Conservation (phyloP, 1,284 basidiomycete genomes). For the Ceratobasidium sp. region DNA sequence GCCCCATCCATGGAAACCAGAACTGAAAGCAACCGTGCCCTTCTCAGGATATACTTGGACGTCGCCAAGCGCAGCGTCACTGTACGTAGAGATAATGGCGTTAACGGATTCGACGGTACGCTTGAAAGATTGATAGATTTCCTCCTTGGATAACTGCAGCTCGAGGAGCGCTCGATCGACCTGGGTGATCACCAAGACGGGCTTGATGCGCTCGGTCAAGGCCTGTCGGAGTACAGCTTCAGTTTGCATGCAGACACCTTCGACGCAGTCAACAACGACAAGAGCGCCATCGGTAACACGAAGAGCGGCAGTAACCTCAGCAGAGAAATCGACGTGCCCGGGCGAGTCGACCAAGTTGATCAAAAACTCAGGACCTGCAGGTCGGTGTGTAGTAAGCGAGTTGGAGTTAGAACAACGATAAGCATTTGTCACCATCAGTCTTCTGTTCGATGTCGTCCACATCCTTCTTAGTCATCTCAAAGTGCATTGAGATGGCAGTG, state of each 20-base stretch:
- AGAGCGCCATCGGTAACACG: conserved; percentile 94
- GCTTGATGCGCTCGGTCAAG: conserved; percentile 89
- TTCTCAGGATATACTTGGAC: conserved; percentile 92
- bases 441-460: conserved; percentile 91
- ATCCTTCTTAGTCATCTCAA: conserved; percentile 94
- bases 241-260: conserved; percentile 93
- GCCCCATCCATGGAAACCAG: conserved; percentile 97
- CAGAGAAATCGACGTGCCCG: conserved; percentile 97
- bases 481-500: conserved; percentile 99
- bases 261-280: conserved; percentile 95
- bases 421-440: conserved; percentile 76
- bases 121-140: conserved; percentile 99
- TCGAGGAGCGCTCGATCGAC: conserved; percentile 97
- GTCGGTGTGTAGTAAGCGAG: conserved; percentile 47
- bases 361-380: conserved; percentile 92
- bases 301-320: conserved; percentile 92
- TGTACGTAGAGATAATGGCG: conserved; percentile 30
- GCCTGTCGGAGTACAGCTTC: conserved; percentile 90
- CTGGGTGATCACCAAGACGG: conserved; percentile 97
- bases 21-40: conserved; percentile 98
- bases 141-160: conserved; percentile 93
- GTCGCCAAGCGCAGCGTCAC: conserved; percentile 79
- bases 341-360: conserved; percentile 97
- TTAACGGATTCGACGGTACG: conserved; percentile 99
- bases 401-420: conserved; percentile 51